These are phyloP conservation scores for Rhodosporidiobolus sp. DNA, from an alignment of 768 basidiomycete genomes.

Conservation along the genomic window DNA sequence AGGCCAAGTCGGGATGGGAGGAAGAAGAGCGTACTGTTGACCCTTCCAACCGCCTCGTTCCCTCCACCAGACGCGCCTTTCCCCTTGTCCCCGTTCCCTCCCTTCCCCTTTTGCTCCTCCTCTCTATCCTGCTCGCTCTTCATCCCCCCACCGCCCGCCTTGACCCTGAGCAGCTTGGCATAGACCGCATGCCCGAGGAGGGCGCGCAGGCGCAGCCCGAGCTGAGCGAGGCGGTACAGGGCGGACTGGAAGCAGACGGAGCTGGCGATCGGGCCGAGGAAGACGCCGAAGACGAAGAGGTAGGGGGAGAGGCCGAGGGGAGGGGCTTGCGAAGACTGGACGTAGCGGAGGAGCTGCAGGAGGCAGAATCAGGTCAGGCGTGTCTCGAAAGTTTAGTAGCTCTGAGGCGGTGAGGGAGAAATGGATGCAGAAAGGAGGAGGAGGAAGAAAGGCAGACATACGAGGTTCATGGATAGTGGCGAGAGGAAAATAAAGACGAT, in stretches of 20 bases:
- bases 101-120: background rate
- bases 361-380: background rate
- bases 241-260: slow-evolving; percentile 32
- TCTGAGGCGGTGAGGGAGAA: too few relatives aligned
- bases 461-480: slow-evolving; percentile 35
- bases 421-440: too few relatives aligned
- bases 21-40: slow-evolving; percentile 31
- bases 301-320: slow-evolving; percentile 26
- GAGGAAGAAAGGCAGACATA: background rate
- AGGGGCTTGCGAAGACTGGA: slow-evolving; percentile 19
- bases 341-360: slow-evolving; percentile 32
- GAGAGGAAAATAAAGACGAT: slow-evolving; percentile 31
- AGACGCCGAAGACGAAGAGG: slow-evolving; percentile 28
- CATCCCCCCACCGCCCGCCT: slow-evolving; percentile 26
- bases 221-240: slow-evolving; percentile 23
- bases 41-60: slow-evolving; percentile 27
- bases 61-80: slow-evolving; percentile 1
- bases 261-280: slow-evolving; percentile 22
- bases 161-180: slow-evolving; percentile 25
- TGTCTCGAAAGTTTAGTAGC: too few relatives aligned
- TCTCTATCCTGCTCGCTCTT: background rate
- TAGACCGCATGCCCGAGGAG: slow-evolving; percentile 18
- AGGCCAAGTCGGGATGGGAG: too few relatives aligned
- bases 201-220: slow-evolving; percentile 21
- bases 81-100: background rate